These are phyloP conservation scores for Suillus luteus DNA, from an alignment of 768 basidiomycete genomes.

Conservation along the genomic window DNA sequence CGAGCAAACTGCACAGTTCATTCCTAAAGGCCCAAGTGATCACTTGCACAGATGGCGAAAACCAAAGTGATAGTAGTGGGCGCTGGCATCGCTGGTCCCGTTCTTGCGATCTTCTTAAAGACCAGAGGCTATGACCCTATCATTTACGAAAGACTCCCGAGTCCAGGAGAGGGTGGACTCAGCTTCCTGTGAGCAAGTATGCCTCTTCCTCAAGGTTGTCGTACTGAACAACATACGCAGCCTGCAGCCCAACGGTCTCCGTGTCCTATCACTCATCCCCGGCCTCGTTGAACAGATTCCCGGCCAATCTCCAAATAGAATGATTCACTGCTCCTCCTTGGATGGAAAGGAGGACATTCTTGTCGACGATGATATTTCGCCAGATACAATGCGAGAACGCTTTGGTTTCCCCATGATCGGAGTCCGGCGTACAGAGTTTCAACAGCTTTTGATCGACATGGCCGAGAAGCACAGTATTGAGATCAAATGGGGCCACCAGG, in stretches of 20 bases:
- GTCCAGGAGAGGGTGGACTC: conserved; percentile 29
- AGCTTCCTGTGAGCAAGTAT: conserved; percentile 32
- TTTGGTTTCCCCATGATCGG: conserved; percentile 34
- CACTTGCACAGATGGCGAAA: conserved; percentile 1
- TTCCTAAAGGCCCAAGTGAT: neutral
- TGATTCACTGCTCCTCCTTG: conserved; percentile 22
- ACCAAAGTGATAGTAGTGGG: conserved; percentile 42
- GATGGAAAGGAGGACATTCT: conserved; percentile 31
- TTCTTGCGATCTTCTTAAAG: conserved; percentile 40
- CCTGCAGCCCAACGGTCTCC: conserved; percentile 32
- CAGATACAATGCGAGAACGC: conserved; percentile 16
- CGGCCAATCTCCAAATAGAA: conserved; percentile 20
- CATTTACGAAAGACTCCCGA: conserved; percentile 35
- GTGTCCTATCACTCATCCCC: conserved; percentile 30
- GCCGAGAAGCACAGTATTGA: conserved; percentile 35
- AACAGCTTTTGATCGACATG: conserved; percentile 31
- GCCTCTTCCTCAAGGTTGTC: neutral
- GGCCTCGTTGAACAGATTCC: conserved; percentile 29
- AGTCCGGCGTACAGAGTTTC: conserved; percentile 34
- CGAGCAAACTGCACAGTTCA: neutral
- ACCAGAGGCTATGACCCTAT: conserved; percentile 40
- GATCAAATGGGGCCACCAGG: conserved; percentile 37
- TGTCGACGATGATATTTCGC: conserved; percentile 26
- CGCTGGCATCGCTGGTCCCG: conserved; percentile 42
- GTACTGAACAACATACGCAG: conserved; percentile 15